Percentiles rank a stretch among this genome's conserved stretches.
These are phyloP conservation scores for Keithomyces neogunnii DNA, from an alignment of 2,329 filamentous ascomycete genomes.

Conservation along the genomic window DNA sequence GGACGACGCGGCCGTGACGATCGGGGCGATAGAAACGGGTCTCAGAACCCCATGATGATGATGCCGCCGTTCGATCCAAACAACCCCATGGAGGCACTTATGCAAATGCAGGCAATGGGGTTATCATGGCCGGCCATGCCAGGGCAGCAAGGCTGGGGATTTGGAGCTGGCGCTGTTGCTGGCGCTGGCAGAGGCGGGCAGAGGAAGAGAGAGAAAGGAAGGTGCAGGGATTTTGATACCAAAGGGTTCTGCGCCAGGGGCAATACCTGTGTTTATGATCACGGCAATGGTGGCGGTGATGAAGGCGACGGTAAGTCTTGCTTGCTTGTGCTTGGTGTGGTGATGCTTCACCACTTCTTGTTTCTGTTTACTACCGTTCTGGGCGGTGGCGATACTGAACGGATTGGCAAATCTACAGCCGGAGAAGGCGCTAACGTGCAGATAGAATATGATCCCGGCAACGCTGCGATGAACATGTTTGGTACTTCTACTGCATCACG, in stretches of 20 bases:
- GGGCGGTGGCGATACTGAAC: background rate
- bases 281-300: conserved; percentile 31
- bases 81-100: conserved; percentile 52
- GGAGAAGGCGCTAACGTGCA: background rate
- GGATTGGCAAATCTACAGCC: background rate
- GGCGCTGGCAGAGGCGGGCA: conserved; percentile 15
- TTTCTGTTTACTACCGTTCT: background rate
- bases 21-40: conserved; percentile 12
- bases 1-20: conserved; percentile 29
- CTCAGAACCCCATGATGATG: conserved; percentile 7
- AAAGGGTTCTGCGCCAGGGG: conserved; percentile 66
- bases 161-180: conserved; percentile 1
- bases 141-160: conserved; percentile 18
- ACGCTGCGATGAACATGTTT: conserved; percentile 16
- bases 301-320: conserved; percentile 18
- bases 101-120: conserved; percentile 52
- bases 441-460: conserved; percentile 25
- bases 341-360: background rate
- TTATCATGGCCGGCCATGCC: conserved; percentile 32
- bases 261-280: conserved; percentile 59
- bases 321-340: background rate
- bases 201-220: conserved; percentile 28
- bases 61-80: conserved; percentile 45
- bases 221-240: conserved; percentile 63
- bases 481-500: background rate